Conservation (phyloP, 108 stramenopile species). For the Nitzschia sp. region DNA sequence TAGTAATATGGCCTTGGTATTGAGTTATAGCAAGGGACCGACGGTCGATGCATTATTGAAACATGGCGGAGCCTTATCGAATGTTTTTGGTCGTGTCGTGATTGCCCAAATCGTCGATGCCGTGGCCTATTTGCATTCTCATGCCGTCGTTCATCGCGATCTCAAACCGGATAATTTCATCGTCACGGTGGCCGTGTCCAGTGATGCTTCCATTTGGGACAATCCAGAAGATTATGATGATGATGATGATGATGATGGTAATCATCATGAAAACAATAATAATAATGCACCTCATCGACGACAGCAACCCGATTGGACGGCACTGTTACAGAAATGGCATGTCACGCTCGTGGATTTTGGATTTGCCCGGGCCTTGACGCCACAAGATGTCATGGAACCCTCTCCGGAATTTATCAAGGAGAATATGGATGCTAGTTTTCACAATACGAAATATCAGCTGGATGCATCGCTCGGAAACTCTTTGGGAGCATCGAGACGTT, state of each 20-base stretch:
- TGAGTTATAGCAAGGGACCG: slow-evolving; percentile 44
- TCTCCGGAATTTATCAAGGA: slow-evolving; percentile 10
- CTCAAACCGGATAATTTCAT: slow-evolving; percentile 69
- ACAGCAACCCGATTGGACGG: slow-evolving; percentile 19
- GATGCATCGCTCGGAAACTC: not conserved
- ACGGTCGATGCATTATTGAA: slow-evolving; percentile 53
- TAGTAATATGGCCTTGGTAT: slow-evolving; percentile 21
- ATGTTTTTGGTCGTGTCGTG: slow-evolving; percentile 51
- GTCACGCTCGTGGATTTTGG: slow-evolving; percentile 80
- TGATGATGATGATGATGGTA: slow-evolving; percentile 1
- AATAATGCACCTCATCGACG: not conserved
- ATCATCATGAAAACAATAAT: no score
- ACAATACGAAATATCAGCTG: not conserved
- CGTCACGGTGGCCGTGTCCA: slow-evolving; percentile 13
- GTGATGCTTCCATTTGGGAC: slow-evolving; percentile 24
- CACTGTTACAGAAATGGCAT: slow-evolving; percentile 40
- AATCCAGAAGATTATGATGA: slow-evolving; percentile 12
- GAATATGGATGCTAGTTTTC: not conserved
- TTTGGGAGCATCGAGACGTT: not conserved
- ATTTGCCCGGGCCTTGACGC: slow-evolving; percentile 66
- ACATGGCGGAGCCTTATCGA: slow-evolving; percentile 58
- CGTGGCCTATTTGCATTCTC: slow-evolving; percentile 64
- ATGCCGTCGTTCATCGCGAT: slow-evolving; percentile 77
- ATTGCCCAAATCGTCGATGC: slow-evolving; percentile 60
- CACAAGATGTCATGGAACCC: slow-evolving; percentile 34